These are phyloP conservation scores for Lepidium sativum DNA, from an alignment of 345 rosid genomes.

Conservation along the genomic window DNA sequence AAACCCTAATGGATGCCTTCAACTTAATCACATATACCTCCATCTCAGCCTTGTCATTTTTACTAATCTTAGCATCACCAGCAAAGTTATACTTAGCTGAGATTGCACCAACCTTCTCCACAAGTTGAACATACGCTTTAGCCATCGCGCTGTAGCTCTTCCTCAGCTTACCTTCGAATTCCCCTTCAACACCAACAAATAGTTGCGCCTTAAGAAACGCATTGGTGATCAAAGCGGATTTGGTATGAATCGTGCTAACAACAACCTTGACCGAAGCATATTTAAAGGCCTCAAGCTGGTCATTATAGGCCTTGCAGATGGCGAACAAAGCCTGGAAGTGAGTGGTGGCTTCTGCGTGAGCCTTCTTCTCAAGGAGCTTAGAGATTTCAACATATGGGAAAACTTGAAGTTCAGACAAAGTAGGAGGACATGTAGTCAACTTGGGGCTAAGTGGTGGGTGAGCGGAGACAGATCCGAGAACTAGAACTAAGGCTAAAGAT, in stretches of 20 bases:
- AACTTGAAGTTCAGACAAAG: slow-evolving; percentile 7
- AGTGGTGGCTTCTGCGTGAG: background rate
- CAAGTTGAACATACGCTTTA: background rate
- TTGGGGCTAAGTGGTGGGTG: slow-evolving; percentile 12
- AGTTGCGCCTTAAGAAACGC: background rate
- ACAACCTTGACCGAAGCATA: background rate
- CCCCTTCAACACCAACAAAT: slow-evolving; percentile 1
- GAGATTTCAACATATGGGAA: slow-evolving; percentile 2
- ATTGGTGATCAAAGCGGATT: background rate
- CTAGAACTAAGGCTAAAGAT: slow-evolving; percentile 15
- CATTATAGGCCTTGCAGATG: slow-evolving; percentile 4
- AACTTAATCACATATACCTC: background rate
- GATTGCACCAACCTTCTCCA: background rate
- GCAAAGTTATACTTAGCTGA: background rate
- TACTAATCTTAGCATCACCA: slow-evolving; percentile 5
- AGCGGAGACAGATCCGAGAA: slow-evolving; percentile 12
- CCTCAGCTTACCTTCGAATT: background rate
- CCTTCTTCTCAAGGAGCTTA: background rate
- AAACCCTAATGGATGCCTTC: slow-evolving; percentile 4
- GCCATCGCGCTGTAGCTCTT: slow-evolving; percentile 4
- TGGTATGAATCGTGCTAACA: background rate
- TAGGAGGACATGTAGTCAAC: slow-evolving; percentile 2
- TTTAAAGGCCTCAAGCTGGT: background rate
- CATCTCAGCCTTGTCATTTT: background rate
- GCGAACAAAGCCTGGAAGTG: background rate